phyloP scores from a whole-genome alignment of 2,329 filamentous ascomycete genomes.

The Monosporascus ibericus region DNA sequence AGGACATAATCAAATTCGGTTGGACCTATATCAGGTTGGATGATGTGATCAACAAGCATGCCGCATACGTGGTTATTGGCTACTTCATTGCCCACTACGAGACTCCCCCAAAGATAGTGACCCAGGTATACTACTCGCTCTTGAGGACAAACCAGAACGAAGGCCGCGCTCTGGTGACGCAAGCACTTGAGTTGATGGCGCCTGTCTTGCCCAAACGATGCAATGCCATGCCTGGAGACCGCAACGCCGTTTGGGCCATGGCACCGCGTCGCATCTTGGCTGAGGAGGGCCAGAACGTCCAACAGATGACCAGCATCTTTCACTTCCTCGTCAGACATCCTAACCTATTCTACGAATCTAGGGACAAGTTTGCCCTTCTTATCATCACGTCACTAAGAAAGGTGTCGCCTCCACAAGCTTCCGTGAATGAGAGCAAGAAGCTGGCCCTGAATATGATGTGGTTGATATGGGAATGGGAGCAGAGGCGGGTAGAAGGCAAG shows the following conservation, averaged over 20 bases:
- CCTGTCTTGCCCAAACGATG: slow-evolving; percentile 86
- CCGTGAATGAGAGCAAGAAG: slow-evolving; percentile 87
- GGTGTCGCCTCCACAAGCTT: slow-evolving; percentile 74
- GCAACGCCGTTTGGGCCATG: slow-evolving; percentile 80
- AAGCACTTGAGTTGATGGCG: slow-evolving; percentile 91
- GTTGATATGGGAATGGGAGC: slow-evolving; percentile 89
- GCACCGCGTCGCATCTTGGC: slow-evolving; percentile 85
- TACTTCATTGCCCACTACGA: slow-evolving; percentile 98
- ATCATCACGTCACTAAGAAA: slow-evolving; percentile 88
- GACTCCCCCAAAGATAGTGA: slow-evolving; percentile 90
- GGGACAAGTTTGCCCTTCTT: slow-evolving; percentile 82
- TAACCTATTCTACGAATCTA: slow-evolving; percentile 87
- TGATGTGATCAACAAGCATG: slow-evolving; percentile 98
- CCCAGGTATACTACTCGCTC: slow-evolving; percentile 88
- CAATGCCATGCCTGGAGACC: slow-evolving; percentile 58
- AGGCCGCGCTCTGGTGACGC: slow-evolving; percentile 83
- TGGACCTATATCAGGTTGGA: slow-evolving; percentile 99
- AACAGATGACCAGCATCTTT: slow-evolving; percentile 96
- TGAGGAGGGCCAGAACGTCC: slow-evolving; percentile 90
- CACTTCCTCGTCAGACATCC: slow-evolving; percentile 92
- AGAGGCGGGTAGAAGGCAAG: slow-evolving; percentile 66
- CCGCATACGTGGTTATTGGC: slow-evolving; percentile 91
- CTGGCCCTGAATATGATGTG: slow-evolving; percentile 86
- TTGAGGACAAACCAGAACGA: slow-evolving; percentile 93
- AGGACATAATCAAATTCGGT: slow-evolving; percentile 98